Percentiles rank a stretch among this genome's conserved stretches.
Evolutionary conservation across 345 rosid species (phyloP).

Genomic region (Heritiera littoralis): DNA sequence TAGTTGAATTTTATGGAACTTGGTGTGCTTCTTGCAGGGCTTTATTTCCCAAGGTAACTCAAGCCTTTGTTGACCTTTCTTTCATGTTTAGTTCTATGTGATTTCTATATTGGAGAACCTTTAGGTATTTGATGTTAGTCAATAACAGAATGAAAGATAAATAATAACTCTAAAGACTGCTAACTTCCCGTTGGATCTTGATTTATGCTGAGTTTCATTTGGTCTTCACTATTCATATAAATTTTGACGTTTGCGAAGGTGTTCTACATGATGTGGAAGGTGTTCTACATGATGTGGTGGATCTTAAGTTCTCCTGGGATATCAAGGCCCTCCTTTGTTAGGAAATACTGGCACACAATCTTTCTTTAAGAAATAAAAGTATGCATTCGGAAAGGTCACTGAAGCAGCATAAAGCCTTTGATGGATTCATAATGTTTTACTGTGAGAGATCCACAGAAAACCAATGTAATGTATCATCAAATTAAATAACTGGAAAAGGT

Average conservation of each 20-base stretch:
- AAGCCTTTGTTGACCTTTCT: not conserved
- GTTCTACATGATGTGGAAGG: not conserved
- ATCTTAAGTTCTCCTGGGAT: not conserved
- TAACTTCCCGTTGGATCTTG: not conserved
- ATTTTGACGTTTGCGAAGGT: not conserved
- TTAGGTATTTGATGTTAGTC: not conserved
- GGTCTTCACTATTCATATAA: not conserved
- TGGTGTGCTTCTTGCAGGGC: constrained; percentile 99
- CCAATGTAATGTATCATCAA: not conserved
- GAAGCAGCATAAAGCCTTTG: not conserved
- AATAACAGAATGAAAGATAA: not conserved
- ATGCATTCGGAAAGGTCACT: not conserved
- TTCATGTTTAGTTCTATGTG: not conserved
- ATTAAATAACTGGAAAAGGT: not conserved
- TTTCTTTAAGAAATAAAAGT: no score
- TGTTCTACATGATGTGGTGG: not conserved
- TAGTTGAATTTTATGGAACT: constrained; percentile 92
- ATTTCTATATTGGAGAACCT: not conserved
- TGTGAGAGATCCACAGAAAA: not conserved
- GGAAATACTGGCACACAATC: not conserved
- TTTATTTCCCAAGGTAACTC: constrained; percentile 73
- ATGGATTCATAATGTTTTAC: not conserved
- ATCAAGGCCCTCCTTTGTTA: not conserved
- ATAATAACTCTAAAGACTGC: not conserved
- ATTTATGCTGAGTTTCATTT: not conserved